Evolutionary conservation across 2,329 filamentous ascomycete species (phyloP).

Genomic region (Xylariales sp.): DNA sequence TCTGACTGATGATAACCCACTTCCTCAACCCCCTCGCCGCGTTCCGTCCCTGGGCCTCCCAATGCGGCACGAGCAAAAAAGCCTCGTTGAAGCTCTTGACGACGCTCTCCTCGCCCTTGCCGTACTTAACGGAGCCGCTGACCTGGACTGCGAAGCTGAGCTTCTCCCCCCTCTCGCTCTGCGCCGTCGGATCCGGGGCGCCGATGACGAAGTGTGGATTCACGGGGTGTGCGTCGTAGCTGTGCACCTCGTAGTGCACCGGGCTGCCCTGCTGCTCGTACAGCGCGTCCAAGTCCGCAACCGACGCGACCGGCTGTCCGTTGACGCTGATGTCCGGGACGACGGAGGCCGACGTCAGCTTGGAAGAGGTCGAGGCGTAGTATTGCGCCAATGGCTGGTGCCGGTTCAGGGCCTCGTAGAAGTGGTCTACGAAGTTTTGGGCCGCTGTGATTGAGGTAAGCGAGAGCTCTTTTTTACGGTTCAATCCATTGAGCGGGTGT

Average conservation of each 20-base stretch:
- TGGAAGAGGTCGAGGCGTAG: slow-evolving; percentile 59
- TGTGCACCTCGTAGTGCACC: slow-evolving; percentile 63
- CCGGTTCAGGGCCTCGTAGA: slow-evolving; percentile 69
- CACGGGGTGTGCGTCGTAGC: slow-evolving; percentile 72
- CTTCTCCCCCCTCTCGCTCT: slow-evolving; percentile 44
- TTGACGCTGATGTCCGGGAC: slow-evolving; percentile 74
- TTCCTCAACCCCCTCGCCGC: slow-evolving; percentile 48
- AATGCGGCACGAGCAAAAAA: slow-evolving; percentile 76
- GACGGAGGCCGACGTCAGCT: slow-evolving; percentile 44
- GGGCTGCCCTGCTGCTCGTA: slow-evolving; percentile 53
- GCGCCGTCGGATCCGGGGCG: slow-evolving; percentile 41
- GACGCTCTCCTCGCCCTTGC: slow-evolving; percentile 56
- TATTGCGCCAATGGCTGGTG: slow-evolving; percentile 57
- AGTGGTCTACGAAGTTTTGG: slow-evolving; percentile 65
- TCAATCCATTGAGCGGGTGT: neutral
- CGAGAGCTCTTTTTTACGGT: slow-evolving; percentile 2
- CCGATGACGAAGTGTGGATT: slow-evolving; percentile 61
- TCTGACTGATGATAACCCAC: slow-evolving; percentile 69
- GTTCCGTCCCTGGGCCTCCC: slow-evolving; percentile 52
- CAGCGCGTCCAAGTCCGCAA: slow-evolving; percentile 61
- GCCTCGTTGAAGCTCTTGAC: slow-evolving; percentile 73
- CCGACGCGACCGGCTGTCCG: slow-evolving; percentile 61
- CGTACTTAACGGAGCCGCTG: slow-evolving; percentile 67
- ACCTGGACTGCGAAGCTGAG: slow-evolving; percentile 71
- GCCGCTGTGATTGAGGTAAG: slow-evolving; percentile 48